phyloP scores from a whole-genome alignment of 305 asterid genomes.

The Ilex paraguariensis region DNA sequence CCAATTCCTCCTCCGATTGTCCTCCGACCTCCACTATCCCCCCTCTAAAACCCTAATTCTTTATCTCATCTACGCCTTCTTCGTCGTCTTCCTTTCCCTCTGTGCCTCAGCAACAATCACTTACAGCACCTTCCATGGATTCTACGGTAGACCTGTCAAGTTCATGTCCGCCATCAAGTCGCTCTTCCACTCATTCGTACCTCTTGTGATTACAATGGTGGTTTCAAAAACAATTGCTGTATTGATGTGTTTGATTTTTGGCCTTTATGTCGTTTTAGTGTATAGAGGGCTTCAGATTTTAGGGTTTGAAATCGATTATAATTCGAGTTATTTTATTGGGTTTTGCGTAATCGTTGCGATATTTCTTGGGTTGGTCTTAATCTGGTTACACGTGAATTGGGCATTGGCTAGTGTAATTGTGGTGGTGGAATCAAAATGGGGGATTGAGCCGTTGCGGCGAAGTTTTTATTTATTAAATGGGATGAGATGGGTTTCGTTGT shows the following conservation, averaged over 20 bases:
- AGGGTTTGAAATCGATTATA: conserved; percentile 35
- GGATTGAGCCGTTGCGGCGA: conserved; percentile 51
- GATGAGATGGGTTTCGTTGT: conserved; percentile 44
- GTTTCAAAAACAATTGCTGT: conserved; percentile 16
- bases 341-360: conserved; percentile 13
- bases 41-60: conserved; percentile 5
- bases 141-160: conserved; percentile 56
- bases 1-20: conserved; percentile 18
- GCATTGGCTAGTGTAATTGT: conserved; percentile 43
- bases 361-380: conserved; percentile 14
- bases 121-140: conserved; percentile 62
- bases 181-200: conserved; percentile 37
- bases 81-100: conserved; percentile 23
- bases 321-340: conserved; percentile 17
- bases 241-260: conserved; percentile 11
- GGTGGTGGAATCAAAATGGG: conserved; percentile 76
- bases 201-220: conserved; percentile 40
- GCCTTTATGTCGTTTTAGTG: conserved; percentile 12
- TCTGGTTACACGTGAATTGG: conserved; percentile 53
- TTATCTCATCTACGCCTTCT: conserved; percentile 26
- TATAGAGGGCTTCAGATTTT: conserved; percentile 15
- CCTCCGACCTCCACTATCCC: conserved; percentile 3
- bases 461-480: conserved; percentile 61
- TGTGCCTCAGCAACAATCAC: conserved; percentile 49
- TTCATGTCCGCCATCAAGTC: conserved; percentile 51